Evolutionary conservation across 1,139 yeast genomes (phyloP).

Genomic region (Scheffersomyces titani): DNA sequence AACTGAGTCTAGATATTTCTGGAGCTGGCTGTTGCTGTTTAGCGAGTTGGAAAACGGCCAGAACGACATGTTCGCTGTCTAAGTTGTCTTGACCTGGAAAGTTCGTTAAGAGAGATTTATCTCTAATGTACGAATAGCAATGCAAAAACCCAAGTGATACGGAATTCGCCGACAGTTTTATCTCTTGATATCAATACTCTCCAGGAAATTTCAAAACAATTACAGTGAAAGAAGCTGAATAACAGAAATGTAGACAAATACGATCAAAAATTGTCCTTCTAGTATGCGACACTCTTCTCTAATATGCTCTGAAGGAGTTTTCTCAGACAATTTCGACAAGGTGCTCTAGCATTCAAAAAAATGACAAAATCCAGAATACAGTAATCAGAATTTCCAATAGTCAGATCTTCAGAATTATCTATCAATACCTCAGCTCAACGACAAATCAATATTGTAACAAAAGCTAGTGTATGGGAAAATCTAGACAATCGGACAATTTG

Average conservation of each 20-base stretch:
- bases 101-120: not conserved
- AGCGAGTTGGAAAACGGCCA: constrained; percentile 50
- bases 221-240: no score
- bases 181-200: not conserved
- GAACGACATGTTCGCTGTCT: constrained; percentile 36
- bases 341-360: not conserved
- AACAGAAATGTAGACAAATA: no score
- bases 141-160: no score
- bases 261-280: not conserved
- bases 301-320: not conserved
- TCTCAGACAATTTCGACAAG: not conserved
- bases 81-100: not conserved
- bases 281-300: not conserved
- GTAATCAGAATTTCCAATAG: not conserved
- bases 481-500: not conserved
- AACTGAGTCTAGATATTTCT: constrained; percentile 42
- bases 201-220: not conserved
- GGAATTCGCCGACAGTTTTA: no score
- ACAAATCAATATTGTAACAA: not conserved
- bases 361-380: not conserved
- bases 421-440: not conserved
- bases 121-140: not conserved
- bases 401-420: not conserved
- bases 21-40: constrained; percentile 42
- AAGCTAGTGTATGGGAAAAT: not conserved